Conservation (phyloP, 78 protist genomes). For the Dictyostelium brefeldianum region DNA sequence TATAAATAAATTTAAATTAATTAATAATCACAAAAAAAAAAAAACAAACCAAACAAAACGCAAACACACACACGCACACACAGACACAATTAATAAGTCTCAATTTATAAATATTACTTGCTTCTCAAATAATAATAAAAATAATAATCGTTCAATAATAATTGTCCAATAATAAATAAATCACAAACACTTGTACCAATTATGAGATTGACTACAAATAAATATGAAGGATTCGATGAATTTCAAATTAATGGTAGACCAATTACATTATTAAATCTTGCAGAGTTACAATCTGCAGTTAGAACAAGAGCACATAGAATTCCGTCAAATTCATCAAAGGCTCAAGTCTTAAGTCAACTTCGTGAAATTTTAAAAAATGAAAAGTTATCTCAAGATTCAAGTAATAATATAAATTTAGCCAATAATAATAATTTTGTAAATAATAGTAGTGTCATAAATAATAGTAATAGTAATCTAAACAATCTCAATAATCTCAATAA, state of each 20-base stretch:
- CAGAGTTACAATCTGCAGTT: conserved; percentile 21
- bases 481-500: neutral
- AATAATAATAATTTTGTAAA: neutral
- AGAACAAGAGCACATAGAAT: conserved; percentile 14
- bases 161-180: no score
- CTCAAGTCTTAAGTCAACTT: conserved; percentile 9
- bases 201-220: conserved; percentile 2
- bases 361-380: conserved; percentile 16
- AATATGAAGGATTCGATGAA: conserved; percentile 30
- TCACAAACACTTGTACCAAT: no score
- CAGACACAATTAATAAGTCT: no score
- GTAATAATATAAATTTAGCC: neutral
- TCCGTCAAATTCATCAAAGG: conserved; percentile 21
- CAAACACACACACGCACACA: no score
- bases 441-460: neutral
- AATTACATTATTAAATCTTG: conserved; percentile 2
- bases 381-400: neutral
- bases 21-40: no score
- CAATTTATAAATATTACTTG: no score
- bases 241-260: conserved; percentile 24
- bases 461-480: neutral
- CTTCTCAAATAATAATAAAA: no score
- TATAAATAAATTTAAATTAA: no score
- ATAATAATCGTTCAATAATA: no score
- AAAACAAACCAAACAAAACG: no score